phyloP scores from a whole-genome alignment of 2,329 filamentous ascomycete genomes.

The Parascedosporium putredinis region DNA sequence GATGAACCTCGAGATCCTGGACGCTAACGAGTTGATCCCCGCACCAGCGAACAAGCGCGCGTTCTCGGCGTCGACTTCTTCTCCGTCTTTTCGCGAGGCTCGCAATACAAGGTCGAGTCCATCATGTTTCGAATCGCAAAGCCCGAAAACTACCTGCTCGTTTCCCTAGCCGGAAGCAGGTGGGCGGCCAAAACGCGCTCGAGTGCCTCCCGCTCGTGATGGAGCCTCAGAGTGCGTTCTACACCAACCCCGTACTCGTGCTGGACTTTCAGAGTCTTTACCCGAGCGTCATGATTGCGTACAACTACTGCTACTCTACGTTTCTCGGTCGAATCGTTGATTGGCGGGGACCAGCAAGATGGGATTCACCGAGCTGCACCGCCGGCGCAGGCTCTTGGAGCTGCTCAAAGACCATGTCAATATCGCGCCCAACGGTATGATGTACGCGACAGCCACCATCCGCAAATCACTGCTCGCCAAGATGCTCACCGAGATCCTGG shows the following conservation, averaged over 20 bases:
- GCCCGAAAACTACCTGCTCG: slow-evolving; percentile 83
- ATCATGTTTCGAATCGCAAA: slow-evolving; percentile 98
- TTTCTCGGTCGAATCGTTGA: slow-evolving; percentile 76
- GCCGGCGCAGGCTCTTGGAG: slow-evolving; percentile 57
- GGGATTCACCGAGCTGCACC: slow-evolving; percentile 59
- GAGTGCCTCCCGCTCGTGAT: slow-evolving; percentile 93
- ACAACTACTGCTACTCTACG: slow-evolving; percentile 98
- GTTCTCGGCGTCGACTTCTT: slow-evolving; percentile 93
- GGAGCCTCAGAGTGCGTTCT: slow-evolving; percentile 94
- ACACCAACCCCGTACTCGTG: slow-evolving; percentile 78
- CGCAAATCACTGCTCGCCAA: slow-evolving; percentile 87
- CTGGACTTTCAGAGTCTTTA: slow-evolving; percentile 95
- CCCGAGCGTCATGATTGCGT: slow-evolving; percentile 96
- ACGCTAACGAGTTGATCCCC: slow-evolving; percentile 78
- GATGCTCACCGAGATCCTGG: slow-evolving; percentile 92
- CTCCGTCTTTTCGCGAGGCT: slow-evolving; percentile 87
- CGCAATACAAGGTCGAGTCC: slow-evolving; percentile 97
- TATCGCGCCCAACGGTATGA: slow-evolving; percentile 90
- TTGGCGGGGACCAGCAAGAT: slow-evolving; percentile 87
- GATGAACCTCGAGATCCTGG: slow-evolving; percentile 81
- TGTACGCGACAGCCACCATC: slow-evolving; percentile 79
- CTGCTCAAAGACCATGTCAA: slow-evolving; percentile 47
- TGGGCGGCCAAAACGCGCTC: slow-evolving; percentile 85
- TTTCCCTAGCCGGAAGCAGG: slow-evolving; percentile 89
- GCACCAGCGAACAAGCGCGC: slow-evolving; percentile 89